phyloP scores from a whole-genome alignment of 306 rosid genomes.

The Pyrus betulifolia region DNA sequence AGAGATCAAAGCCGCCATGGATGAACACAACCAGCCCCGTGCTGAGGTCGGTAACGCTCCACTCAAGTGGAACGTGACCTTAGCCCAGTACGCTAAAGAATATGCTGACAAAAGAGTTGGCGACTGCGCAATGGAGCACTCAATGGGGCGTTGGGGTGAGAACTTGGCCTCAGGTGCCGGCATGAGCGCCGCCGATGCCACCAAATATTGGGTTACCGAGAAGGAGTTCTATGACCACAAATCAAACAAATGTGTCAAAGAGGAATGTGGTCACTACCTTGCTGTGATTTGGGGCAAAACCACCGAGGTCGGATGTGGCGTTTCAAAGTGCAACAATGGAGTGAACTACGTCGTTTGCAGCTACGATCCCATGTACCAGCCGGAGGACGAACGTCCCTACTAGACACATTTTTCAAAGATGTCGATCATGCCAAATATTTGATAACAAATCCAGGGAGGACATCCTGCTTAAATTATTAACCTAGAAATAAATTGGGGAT shows the following conservation, averaged over 20 bases:
- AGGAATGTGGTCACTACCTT: conserved; percentile 17
- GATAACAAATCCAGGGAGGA: too few species aligned
- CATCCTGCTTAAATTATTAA: too few species aligned
- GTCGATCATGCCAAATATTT: too few species aligned
- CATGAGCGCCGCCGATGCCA: conserved; percentile 23
- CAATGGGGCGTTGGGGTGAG: conserved; percentile 49
- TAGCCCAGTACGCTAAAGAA: conserved; percentile 34
- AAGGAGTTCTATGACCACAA: background rate
- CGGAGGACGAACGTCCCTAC: conserved; percentile 23
- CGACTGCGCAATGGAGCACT: conserved; percentile 47
- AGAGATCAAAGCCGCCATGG: background rate
- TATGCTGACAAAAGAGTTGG: conserved; percentile 26
- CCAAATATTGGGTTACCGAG: conserved; percentile 35
- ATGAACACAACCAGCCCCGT: background rate
- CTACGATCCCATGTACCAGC: conserved; percentile 21
- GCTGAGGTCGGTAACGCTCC: background rate
- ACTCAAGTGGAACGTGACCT: conserved; percentile 7
- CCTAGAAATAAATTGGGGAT: background rate
- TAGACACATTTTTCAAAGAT: background rate
- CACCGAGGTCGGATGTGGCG: conserved; percentile 18
- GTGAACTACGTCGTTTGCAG: conserved; percentile 12
- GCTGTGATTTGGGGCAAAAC: conserved; percentile 23
- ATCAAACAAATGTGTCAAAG: background rate
- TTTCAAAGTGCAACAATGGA: conserved; percentile 2
- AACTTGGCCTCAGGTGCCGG: conserved; percentile 35